Base-by-base conservation (phyloP, 768 basidiomycete species). In the Rubroboletus satanas region DNA sequence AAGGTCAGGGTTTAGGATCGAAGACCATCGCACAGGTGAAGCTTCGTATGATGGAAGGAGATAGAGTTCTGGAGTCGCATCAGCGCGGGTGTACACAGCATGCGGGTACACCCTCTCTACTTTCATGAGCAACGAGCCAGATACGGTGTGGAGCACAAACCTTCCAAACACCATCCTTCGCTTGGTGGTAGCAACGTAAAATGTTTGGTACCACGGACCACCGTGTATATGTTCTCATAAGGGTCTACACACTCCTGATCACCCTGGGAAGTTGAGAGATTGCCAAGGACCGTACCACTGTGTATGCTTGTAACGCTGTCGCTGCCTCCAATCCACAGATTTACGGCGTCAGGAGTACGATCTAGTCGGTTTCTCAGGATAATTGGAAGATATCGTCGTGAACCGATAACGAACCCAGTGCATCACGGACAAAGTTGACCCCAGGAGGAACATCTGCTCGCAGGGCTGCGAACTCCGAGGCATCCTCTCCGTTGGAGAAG, bases 201-300 rank as follows among this genome's bases (percentile, higher is more conserved):
- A 37, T 87, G 83, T 64, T 97, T 98, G 44, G 79, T 73, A 11
- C 93, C 95, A 43, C 88, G 80, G 48, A 94, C 73, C 31, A 98
- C 91, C 5, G 86, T 83, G 70, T 97, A 97, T 51, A 97, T 83
- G 68, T 97, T 98, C 74, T 97, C 94, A 61, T 94, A 97, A 0
- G 92, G 93, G 69, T 89, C 90, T 90, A 48, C 52, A 9, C 29
- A 45, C 17, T 12, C 31, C 21, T 18, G 38, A 39, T 59, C 50
- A 52, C 39, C 42, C 31, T 45, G 39, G 11, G 29, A 23, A 33
- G 9, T 9, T 49, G 36, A 36, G 48, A 57, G 14, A 28, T 42
- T n/a, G 51, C 29, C 18, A 28, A 32, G 38, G 0, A 21, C 60
- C 76, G 49, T 59, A 91, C 93, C 93, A 64, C 83, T 89, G 67